A percentile compares a stretch with the other conserved stretches of the same genome.
Conservation (phyloP, 371 early-diverging fungal genomes). For the Lichtheimia hyalospora region DNA sequence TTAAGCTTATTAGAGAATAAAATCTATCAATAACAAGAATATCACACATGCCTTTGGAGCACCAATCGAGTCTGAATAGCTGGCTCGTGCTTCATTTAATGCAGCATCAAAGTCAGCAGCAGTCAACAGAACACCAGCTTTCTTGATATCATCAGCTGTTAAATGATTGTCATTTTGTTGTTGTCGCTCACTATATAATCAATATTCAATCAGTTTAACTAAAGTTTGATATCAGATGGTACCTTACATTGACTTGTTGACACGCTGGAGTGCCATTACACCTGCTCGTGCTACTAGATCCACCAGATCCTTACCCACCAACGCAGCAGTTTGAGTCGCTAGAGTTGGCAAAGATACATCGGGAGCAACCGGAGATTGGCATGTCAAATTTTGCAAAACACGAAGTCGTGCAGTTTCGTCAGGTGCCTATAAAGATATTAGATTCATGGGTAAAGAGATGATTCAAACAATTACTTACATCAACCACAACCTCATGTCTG, state of each 20-base stretch:
- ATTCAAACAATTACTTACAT: constrained; percentile 23
- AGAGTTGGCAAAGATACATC: constrained; percentile 72
- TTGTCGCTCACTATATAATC: constrained; percentile 8
- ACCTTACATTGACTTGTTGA: constrained; percentile 56
- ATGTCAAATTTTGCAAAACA: constrained; percentile 58
- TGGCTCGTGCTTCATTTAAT: constrained; percentile 75
- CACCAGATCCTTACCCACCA: constrained; percentile 83
- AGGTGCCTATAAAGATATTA: constrained; percentile 49
- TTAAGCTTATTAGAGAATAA: background rate
- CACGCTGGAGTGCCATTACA: constrained; percentile 65
- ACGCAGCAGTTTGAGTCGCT: constrained; percentile 91
- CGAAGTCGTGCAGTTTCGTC: constrained; percentile 67
- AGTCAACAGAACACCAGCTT: constrained; percentile 74
- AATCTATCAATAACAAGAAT: background rate
- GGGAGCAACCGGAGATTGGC: constrained; percentile 62
- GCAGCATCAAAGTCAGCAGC: constrained; percentile 81
- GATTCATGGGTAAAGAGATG: background rate
- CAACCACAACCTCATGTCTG: constrained; percentile 71
- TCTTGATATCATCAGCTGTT: constrained; percentile 52
- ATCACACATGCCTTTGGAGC: constrained; percentile 78
- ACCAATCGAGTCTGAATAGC: constrained; percentile 90
- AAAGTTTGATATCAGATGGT: background rate
- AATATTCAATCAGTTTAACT: no score
- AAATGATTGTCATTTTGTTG: constrained; percentile 5
- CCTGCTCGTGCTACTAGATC: constrained; percentile 77